Evolutionary conservation across 2,329 filamentous ascomycete genomes (phyloP).

Genomic region (Thielaviopsis euricoi): DNA sequence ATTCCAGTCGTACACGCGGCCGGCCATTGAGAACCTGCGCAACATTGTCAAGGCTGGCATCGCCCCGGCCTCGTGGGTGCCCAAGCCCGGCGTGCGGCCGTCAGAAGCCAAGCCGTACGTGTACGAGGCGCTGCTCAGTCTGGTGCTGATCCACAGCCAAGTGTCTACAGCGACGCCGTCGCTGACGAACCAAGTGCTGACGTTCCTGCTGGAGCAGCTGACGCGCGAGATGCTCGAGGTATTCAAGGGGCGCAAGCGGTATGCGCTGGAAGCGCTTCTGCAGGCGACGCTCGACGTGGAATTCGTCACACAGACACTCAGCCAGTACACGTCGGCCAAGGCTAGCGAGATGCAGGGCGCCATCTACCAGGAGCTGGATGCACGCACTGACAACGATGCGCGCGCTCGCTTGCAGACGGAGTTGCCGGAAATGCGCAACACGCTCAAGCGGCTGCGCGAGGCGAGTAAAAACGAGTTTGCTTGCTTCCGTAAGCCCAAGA

Average conservation of each 20-base stretch:
- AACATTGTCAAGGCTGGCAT: constrained; percentile 60
- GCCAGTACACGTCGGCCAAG: constrained; percentile 71
- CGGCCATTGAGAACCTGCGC: constrained; percentile 51
- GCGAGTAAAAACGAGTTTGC: constrained; percentile 72
- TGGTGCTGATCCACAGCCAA: constrained; percentile 86
- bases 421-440: constrained; percentile 72
- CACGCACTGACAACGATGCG: constrained; percentile 75
- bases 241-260: constrained; percentile 51
- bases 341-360: constrained; percentile 70
- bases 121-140: constrained; percentile 66
- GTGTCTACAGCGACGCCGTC: constrained; percentile 63
- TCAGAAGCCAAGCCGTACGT: constrained; percentile 73
- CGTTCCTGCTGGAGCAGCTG: constrained; percentile 69
- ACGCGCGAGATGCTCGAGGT: constrained; percentile 66
- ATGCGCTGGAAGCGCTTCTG: constrained; percentile 70
- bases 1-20: constrained; percentile 82
- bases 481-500: constrained; percentile 57
- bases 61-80: constrained; percentile 53
- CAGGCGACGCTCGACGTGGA: constrained; percentile 96
- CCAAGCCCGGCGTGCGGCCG: constrained; percentile 39
- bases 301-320: constrained; percentile 87
- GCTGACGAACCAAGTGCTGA: constrained; percentile 66
- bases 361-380: constrained; percentile 83
- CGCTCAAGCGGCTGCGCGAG: constrained; percentile 71
- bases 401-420: constrained; percentile 67